phyloP scores from a whole-genome alignment of 768 basidiomycete species.

The Pleurotus citrinopileatus region DNA sequence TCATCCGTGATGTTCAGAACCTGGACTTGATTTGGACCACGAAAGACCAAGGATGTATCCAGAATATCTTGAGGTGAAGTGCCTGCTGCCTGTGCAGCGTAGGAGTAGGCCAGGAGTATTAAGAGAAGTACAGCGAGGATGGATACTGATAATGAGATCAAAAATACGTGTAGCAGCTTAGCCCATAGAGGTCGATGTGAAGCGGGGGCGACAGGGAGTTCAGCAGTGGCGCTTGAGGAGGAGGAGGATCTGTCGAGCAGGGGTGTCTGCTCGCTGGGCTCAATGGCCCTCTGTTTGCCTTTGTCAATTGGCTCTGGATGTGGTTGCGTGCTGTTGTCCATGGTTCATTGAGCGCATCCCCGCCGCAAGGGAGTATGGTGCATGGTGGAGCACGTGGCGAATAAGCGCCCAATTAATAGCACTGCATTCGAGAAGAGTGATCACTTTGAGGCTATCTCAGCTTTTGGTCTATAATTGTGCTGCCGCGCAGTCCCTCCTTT shows the following conservation, averaged over 20 bases:
- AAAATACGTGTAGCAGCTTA: conserved; percentile 48
- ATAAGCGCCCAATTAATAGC: no score
- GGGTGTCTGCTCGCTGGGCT: conserved; percentile 52
- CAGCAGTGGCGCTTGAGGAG: conserved; percentile 22
- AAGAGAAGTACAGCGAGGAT: conserved; percentile 41
- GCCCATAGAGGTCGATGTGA: conserved; percentile 31
- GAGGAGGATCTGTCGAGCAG: conserved; percentile 38
- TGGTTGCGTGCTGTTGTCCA: neutral
- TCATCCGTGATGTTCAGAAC: conserved; percentile 58
- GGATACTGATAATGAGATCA: conserved; percentile 51
- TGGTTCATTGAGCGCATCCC: no score
- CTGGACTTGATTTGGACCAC: conserved; percentile 60
- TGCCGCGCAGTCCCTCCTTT: conserved; percentile 1
- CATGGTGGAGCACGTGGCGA: neutral
- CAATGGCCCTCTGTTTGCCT: conserved; percentile 51
- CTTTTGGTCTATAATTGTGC: neutral
- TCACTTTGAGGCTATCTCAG: neutral
- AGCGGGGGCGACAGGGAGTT: conserved; percentile 18
- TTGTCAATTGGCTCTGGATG: conserved; percentile 29
- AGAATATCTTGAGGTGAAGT: conserved; percentile 59
- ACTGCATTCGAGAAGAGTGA: neutral
- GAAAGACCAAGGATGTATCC: conserved; percentile 48
- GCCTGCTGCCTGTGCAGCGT: conserved; percentile 52
- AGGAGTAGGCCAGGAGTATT: conserved; percentile 61
- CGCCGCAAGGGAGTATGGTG: no score